Evolutionary conservation across 1,139 yeast genomes (phyloP), one percentile per base, ranked within the genome.

Genomic region (Geotrichum armillariae): DNA sequence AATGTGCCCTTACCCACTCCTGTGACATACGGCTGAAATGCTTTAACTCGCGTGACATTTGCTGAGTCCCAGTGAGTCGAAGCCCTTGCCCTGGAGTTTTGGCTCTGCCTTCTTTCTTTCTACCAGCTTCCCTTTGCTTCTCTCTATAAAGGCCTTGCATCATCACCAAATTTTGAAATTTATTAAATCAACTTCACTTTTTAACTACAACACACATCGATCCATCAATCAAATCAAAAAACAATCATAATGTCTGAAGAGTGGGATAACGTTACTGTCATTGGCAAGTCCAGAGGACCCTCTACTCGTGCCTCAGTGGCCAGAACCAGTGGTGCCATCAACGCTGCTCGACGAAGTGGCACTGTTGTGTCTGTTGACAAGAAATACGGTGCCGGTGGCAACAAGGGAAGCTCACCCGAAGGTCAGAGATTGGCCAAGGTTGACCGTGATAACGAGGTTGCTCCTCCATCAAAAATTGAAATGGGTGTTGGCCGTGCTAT

Each of bases 401-500:
- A 80, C 69, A 83, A 82, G 67, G 68, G 75, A 49, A 74, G 80
- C 51, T 83, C 85, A 63, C 85, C 90, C 33, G 99, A 93, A 66
- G 99, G 98, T 49, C 99, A 94, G 75, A 80, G 95, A 70, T 76
- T 93, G 66, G 85, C 99, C 57, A 93, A 84, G 75, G 79, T 93
- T 62, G 99, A 93, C 69, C 85, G 95, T 66, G 83, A 89, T 49
- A 95, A 91, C 63, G 97, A 91, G 64, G 91, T 93, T 56, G 95
- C 90, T 52, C 87, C 95, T 38, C 95, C 95, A 50, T 86, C 91
- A 73, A 94, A 90, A 73, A 72, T 93, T 53, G 95, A 89, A 53
- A 74, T 78, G 27, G 73, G 73, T 54, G 98, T 94, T 35, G 99
- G 99, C 62, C 87, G 85, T 67, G 85, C 94, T 50, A 90, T 93